Percentiles rank a stretch among this genome's conserved stretches.
These are phyloP conservation scores for Umbelopsis sp. DNA, from an alignment of 192 early-diverging fungal genomes.

Conservation along the genomic window DNA sequence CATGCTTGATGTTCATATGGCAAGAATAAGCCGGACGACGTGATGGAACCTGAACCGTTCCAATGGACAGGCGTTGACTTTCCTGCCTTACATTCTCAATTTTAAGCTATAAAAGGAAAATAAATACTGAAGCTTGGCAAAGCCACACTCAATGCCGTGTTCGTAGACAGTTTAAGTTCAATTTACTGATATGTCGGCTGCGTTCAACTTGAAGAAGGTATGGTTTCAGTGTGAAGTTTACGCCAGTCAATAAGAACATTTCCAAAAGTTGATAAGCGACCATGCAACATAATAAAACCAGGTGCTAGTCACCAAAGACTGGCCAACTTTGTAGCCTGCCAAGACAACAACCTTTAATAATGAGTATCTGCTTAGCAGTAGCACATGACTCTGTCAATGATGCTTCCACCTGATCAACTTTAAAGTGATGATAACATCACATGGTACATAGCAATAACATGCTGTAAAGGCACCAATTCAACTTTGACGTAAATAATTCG, in stretches of 20 bases:
- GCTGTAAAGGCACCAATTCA: not conserved
- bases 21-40: constrained; percentile 24
- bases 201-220: no score
- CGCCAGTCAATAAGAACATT: no score
- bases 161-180: no score
- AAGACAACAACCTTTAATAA: no score
- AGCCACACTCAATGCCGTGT: no score
- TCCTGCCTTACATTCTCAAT: constrained; percentile 3
- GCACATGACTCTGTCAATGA: constrained; percentile 10
- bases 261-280: no score
- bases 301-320: no score
- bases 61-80: constrained; percentile 21
- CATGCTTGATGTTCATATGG: constrained; percentile 7
- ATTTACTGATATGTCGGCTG: no score
- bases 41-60: constrained; percentile 22
- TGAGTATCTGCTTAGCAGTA: not conserved
- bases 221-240: no score
- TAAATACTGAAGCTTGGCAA: not conserved
- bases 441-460: not conserved
- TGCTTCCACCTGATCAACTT: not conserved
- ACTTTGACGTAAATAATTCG: not conserved
- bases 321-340: no score
- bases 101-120: not conserved
- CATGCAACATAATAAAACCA: no score
- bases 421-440: constrained; percentile 4